These are phyloP conservation scores for Plasmodium billcollinsi DNA, from an alignment of 169 alveolate species.

Conservation along the genomic window DNA sequence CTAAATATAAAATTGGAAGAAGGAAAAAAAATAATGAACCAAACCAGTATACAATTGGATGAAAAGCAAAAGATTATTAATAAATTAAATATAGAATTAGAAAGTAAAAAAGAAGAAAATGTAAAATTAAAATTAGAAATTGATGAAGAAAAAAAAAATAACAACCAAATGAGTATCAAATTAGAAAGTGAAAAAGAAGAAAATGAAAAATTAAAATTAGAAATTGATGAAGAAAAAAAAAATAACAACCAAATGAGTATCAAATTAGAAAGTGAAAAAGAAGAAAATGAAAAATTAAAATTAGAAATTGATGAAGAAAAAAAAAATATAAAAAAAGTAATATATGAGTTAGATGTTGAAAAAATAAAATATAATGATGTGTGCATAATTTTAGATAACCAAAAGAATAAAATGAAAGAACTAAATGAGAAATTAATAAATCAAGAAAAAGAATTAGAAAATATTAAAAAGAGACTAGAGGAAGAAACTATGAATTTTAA, in stretches of 20 bases:
- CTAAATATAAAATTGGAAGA: not conserved
- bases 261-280: conserved; percentile 12
- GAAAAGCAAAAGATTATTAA: conserved; percentile 1
- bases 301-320: not conserved
- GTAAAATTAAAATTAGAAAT: not conserved
- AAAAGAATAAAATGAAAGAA: conserved; percentile 4
- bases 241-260: not conserved
- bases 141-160: conserved; percentile 2
- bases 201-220: not conserved
- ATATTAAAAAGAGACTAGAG: not conserved
- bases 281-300: not conserved
- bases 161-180: not conserved
- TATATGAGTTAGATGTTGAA: not conserved
- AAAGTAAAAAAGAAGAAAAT: conserved; percentile 7
- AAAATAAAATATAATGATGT: not conserved
- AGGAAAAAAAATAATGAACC: not conserved
- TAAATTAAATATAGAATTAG: conserved; percentile 1
- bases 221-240: not conserved
- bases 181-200: conserved; percentile 18
- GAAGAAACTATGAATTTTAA: not conserved
- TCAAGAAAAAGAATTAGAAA: not conserved
- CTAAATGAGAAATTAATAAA: not conserved
- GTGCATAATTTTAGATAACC: no score
- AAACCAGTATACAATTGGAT: not conserved
- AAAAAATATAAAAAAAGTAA: not conserved